phyloP scores from a whole-genome alignment of 2,329 filamentous ascomycete genomes.

The Xylaria sp. region DNA sequence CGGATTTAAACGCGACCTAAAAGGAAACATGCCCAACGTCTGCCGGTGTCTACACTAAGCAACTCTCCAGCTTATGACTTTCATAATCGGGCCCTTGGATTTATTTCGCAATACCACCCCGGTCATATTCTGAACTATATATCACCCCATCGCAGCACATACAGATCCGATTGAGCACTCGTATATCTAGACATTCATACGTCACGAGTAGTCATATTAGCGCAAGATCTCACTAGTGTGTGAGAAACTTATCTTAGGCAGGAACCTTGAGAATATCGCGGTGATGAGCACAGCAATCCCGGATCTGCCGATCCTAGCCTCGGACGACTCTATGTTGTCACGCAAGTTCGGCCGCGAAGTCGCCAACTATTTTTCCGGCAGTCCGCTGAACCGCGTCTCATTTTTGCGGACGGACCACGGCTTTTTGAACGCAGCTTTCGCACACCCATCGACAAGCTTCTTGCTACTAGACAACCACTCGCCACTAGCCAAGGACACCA shows the following conservation, averaged over 20 bases:
- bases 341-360: slow-evolving; percentile 82
- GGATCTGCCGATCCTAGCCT: slow-evolving; percentile 56
- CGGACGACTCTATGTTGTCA: slow-evolving; percentile 74
- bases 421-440: slow-evolving; percentile 77
- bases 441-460: slow-evolving; percentile 75
- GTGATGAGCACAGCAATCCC: slow-evolving; percentile 54
- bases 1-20: slow-evolving; percentile 33
- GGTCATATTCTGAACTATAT: background rate
- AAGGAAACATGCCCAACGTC: slow-evolving; percentile 26
- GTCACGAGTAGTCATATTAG: slow-evolving; percentile 1
- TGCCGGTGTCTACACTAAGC: slow-evolving; percentile 1
- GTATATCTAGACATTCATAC: slow-evolving; percentile 7
- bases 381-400: slow-evolving; percentile 80
- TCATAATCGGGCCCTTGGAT: slow-evolving; percentile 9
- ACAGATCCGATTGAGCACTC: background rate
- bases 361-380: slow-evolving; percentile 86
- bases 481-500: slow-evolving; percentile 72
- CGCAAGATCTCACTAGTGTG: slow-evolving; percentile 1
- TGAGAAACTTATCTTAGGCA: background rate
- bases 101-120: slow-evolving; percentile 9
- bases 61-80: slow-evolving; percentile 8
- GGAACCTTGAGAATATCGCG: slow-evolving; percentile 10
- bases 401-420: slow-evolving; percentile 77
- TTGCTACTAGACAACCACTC: slow-evolving; percentile 82
- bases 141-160: slow-evolving; percentile 7